Evolutionary conservation across 768 basidiomycete genomes (phyloP).

Genomic region (Naganishia kalamii): DNA sequence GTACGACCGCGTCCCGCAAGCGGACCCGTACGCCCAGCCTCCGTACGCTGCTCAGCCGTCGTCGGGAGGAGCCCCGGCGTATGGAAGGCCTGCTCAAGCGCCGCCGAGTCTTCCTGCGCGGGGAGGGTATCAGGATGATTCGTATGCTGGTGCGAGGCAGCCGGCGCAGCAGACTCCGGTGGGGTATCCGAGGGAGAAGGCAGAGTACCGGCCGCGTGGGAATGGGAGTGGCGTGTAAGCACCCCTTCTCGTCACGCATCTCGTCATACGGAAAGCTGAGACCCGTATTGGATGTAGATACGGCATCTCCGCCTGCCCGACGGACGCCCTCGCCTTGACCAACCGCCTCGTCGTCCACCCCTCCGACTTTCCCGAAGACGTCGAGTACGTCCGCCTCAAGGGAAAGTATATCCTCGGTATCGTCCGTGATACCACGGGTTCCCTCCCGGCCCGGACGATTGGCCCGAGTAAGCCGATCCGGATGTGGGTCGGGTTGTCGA

Average conservation of each 20-base stretch:
- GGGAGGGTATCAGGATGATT: slow-evolving; percentile 11
- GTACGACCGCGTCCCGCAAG: neutral
- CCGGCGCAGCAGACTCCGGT: neutral
- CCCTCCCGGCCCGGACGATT: slow-evolving; percentile 61
- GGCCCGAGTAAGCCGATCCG: slow-evolving; percentile 74
- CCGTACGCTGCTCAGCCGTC: neutral
- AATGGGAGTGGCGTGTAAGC: slow-evolving; percentile 18
- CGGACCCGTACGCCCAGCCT: slow-evolving; percentile 8
- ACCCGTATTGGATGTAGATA: neutral
- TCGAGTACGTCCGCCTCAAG: slow-evolving; percentile 72
- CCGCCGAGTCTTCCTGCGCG: neutral
- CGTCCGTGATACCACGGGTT: slow-evolving; percentile 69
- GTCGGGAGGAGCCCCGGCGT: neutral
- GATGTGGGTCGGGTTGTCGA: slow-evolving; percentile 81
- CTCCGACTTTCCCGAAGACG: slow-evolving; percentile 60
- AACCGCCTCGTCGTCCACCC: slow-evolving; percentile 78
- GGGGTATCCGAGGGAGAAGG: slow-evolving; percentile 19
- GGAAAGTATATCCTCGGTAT: slow-evolving; percentile 65
- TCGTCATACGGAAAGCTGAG: neutral
- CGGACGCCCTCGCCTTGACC: slow-evolving; percentile 63
- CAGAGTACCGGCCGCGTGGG: slow-evolving; percentile 12
- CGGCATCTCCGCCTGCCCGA: slow-evolving; percentile 58
- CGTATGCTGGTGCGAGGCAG: neutral
- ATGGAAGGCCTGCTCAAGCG: neutral
- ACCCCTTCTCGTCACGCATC: neutral